Evolutionary conservation across 2,329 filamentous ascomycete species (phyloP).

Genomic region (Teratosphaeria nubilosa): DNA sequence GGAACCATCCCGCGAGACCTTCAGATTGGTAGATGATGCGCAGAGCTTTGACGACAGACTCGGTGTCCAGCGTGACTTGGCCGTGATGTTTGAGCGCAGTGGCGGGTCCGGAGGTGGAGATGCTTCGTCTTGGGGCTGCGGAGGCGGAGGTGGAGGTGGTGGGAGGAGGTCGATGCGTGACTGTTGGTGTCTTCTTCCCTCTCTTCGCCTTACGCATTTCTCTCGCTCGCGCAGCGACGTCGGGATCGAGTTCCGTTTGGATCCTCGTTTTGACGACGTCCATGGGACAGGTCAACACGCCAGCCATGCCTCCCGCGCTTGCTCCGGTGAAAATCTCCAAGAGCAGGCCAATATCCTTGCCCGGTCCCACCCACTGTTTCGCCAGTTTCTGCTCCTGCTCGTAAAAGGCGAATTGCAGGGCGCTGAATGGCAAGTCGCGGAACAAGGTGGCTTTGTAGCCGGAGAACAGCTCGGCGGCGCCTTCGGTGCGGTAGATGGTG

Average conservation of each 20-base stretch:
- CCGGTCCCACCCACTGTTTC: constrained; percentile 59
- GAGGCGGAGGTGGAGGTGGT: constrained; percentile 4
- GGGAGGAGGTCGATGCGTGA: constrained; percentile 4
- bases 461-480: constrained; percentile 76
- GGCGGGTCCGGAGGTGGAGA: constrained; percentile 83
- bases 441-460: constrained; percentile 96
- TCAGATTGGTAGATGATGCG: constrained; percentile 83
- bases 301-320: constrained; percentile 81
- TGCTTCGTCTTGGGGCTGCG: constrained; percentile 35
- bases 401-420: constrained; percentile 95
- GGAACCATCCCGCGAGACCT: constrained; percentile 81
- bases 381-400: constrained; percentile 84
- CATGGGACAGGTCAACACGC: constrained; percentile 87
- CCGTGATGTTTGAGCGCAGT: constrained; percentile 73
- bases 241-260: constrained; percentile 73
- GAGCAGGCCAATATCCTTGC: constrained; percentile 71
- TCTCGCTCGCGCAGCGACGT: constrained; percentile 25
- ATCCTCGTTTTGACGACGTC: constrained; percentile 96
- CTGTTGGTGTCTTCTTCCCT: constrained; percentile 2
- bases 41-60: constrained; percentile 75
- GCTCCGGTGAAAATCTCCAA: constrained; percentile 85
- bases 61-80: constrained; percentile 73
- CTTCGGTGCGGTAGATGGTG: constrained; percentile 76
- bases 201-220: constrained; percentile 10
- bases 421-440: constrained; percentile 90